A percentile compares a stretch with the other conserved stretches of the same genome.
phyloP scores from a whole-genome alignment of 352 stramenopile genomes.

The Peronospora farinosa region DNA sequence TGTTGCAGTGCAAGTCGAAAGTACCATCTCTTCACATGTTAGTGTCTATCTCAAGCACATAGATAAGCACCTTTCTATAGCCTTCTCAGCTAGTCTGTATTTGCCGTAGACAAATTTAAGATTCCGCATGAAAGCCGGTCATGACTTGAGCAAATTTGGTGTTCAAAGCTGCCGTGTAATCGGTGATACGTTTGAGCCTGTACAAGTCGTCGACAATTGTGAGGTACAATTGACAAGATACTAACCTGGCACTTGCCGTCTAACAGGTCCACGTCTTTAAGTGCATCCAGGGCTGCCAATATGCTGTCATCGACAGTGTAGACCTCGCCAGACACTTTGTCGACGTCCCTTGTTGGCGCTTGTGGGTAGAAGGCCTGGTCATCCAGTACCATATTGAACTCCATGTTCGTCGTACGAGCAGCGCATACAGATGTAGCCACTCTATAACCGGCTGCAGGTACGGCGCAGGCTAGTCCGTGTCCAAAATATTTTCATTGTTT shows the following conservation, averaged over 20 bases:
- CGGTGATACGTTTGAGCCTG: conserved; percentile 19
- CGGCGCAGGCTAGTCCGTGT: too few relatives aligned
- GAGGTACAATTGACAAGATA: conserved; percentile 37
- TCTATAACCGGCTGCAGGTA: conserved; percentile 29
- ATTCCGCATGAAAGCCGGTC: neutral
- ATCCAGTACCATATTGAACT: conserved; percentile 62
- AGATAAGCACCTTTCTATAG: conserved; percentile 19
- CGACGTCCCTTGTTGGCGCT: conserved; percentile 26
- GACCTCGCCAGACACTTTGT: conserved; percentile 50
- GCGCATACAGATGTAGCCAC: conserved; percentile 27
- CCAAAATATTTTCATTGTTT: too few relatives aligned
- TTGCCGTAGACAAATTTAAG: too few relatives aligned
- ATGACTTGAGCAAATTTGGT: conserved; percentile 30
- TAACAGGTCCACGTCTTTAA: conserved; percentile 46
- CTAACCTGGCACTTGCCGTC: conserved; percentile 15
- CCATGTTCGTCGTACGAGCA: conserved; percentile 26
- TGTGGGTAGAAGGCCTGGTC: conserved; percentile 56
- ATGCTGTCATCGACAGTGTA: conserved; percentile 52
- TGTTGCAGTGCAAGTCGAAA: neutral
- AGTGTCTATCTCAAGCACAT: conserved; percentile 2
- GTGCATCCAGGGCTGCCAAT: conserved; percentile 48
- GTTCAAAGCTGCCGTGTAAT: conserved; percentile 38
- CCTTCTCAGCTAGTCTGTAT: neutral
- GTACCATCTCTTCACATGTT: neutral
- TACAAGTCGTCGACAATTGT: conserved; percentile 40